Evolutionary conservation across 495 filamentous ascomycete genomes (phyloP).

Genomic region (Margaritispora aquatica): DNA sequence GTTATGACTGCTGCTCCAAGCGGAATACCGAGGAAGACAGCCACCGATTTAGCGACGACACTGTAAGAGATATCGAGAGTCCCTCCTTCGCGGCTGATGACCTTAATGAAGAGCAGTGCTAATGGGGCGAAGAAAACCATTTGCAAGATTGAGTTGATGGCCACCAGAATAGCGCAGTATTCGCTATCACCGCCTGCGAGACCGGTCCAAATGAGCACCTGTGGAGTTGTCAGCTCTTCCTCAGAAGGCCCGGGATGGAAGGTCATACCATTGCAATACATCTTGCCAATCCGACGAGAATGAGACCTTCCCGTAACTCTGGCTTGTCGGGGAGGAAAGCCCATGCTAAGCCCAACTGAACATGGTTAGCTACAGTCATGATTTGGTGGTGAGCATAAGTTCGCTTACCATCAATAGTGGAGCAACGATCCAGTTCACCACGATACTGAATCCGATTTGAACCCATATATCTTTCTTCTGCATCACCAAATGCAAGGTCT

Average conservation of each 20-base stretch:
- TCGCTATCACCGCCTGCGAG: conserved; percentile 73
- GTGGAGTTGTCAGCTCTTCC: not conserved
- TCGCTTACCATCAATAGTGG: conserved; percentile 75
- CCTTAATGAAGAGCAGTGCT: conserved; percentile 67
- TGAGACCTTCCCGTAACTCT: conserved; percentile 63
- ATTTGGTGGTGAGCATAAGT: not conserved
- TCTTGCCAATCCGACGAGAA: conserved; percentile 70
- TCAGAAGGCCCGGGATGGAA: too few species aligned
- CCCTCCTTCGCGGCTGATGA: conserved; percentile 45
- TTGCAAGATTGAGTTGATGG: conserved; percentile 80
- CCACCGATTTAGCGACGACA: conserved; percentile 72
- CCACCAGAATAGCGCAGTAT: conserved; percentile 88
- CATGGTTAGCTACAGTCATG: not conserved
- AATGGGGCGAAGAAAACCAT: conserved; percentile 83
- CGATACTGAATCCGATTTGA: conserved; percentile 69
- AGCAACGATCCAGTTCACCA: conserved; percentile 87
- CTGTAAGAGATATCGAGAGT: conserved; percentile 40
- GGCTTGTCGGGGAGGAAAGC: conserved; percentile 71
- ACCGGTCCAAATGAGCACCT: conserved; percentile 62
- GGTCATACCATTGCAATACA: conserved; percentile 83
- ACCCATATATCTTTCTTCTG: conserved; percentile 59
- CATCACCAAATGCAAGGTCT: conserved; percentile 68
- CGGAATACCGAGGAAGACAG: conserved; percentile 80
- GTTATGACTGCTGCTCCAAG: conserved; percentile 74
- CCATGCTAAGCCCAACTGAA: conserved; percentile 66